phyloP scores from a whole-genome alignment of 1,284 basidiomycete species.

The Rhodotorula sp. region DNA sequence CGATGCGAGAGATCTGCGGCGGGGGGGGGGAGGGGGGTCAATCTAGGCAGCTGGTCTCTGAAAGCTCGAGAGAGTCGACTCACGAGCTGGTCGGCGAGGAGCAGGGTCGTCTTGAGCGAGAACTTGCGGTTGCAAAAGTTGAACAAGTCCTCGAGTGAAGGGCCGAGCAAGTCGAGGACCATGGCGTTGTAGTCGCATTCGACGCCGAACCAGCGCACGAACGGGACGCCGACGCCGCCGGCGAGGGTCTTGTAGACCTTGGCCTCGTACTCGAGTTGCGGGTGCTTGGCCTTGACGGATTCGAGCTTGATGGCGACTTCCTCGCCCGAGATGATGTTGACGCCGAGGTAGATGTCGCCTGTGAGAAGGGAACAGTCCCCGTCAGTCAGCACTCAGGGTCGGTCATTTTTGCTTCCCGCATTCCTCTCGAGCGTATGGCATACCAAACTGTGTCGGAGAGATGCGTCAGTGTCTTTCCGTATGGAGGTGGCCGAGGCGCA shows the following conservation, averaged over 20 bases:
- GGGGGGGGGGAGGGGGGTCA: background rate
- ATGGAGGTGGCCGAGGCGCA: background rate
- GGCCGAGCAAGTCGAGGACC: constrained; percentile 96
- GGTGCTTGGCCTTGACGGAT: constrained; percentile 98
- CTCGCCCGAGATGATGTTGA: constrained; percentile 99
- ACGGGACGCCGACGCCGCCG: constrained; percentile 96
- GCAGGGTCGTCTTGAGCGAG: constrained; percentile 91
- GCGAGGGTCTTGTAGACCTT: constrained; percentile 68
- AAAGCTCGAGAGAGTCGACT: constrained; percentile 45
- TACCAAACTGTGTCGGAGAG: constrained; percentile 15
- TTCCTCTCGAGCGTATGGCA: background rate
- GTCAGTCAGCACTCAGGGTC: background rate
- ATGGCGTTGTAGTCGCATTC: constrained; percentile 99
- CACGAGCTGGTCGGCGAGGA: constrained; percentile 95
- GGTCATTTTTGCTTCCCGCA: no score
- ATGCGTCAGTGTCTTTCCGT: background rate
- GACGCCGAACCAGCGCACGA: constrained; percentile 97
- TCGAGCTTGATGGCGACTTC: constrained; percentile 99
- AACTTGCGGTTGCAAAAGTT: constrained; percentile 99
- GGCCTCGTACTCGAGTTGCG: constrained; percentile 95
- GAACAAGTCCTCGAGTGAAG: constrained; percentile 97
- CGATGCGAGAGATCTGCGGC: constrained; percentile 88
- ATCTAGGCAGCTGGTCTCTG: constrained; percentile 63
- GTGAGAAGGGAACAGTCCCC: background rate
- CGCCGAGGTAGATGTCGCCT: constrained; percentile 99